Conservation (phyloP, 805 yeast genomes). For the Kodamaea kakaduensis region DNA sequence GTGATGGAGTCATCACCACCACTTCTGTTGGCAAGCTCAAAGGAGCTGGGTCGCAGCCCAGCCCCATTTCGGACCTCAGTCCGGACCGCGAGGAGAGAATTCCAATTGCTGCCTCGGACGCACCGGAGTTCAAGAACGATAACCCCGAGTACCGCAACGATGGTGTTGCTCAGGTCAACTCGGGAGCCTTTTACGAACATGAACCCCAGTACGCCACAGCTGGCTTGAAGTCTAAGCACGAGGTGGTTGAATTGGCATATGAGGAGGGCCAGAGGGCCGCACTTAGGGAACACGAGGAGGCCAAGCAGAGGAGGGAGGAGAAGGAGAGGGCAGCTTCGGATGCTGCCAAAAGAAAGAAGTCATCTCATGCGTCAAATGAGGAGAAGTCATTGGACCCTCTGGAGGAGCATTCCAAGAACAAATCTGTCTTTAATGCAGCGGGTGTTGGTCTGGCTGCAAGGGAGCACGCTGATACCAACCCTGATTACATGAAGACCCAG, state of each 20-base stretch:
- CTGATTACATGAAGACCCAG: neutral
- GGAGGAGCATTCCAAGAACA: constrained; percentile 26
- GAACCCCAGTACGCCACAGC: constrained; percentile 1
- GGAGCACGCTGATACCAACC: constrained; percentile 2
- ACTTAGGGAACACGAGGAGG: constrained; percentile 13
- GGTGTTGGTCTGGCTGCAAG: constrained; percentile 23
- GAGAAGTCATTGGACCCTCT: constrained; percentile 17
- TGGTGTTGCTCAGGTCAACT: constrained; percentile 17
- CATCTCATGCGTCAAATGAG: constrained; percentile 1
- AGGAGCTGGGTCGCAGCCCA: constrained; percentile 1
- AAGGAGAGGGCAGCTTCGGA: constrained; percentile 6
- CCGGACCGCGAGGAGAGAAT: neutral
- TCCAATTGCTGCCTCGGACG: constrained; percentile 3
- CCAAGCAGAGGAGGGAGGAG: constrained; percentile 12
- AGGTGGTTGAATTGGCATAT: constrained; percentile 4
- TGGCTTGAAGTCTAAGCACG: constrained; percentile 1
- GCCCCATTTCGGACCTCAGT: neutral
- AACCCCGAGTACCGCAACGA: constrained; percentile 16
- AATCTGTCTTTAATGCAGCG: constrained; percentile 24
- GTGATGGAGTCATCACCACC: constrained; percentile 8
- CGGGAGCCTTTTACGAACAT: constrained; percentile 1
- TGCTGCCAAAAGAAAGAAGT: neutral
- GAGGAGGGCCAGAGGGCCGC: constrained; percentile 17
- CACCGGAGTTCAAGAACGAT: constrained; percentile 9
- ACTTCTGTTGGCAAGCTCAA: constrained; percentile 12